Conservation (phyloP, 1,284 basidiomycete species). For the Farysia itapuensis region DNA sequence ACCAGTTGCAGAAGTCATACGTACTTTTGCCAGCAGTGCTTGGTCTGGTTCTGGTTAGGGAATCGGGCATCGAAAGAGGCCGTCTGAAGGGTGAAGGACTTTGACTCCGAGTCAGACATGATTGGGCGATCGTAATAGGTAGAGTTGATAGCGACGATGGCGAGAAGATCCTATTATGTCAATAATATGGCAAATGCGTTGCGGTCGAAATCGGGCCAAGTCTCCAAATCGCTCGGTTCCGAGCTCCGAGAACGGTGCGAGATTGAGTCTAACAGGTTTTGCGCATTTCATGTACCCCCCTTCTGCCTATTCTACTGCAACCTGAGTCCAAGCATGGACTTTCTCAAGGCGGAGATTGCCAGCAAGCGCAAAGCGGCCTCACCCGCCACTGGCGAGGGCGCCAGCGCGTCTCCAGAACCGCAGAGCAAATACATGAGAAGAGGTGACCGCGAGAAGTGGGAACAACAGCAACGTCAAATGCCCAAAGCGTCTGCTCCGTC, state of each 20-base stretch:
- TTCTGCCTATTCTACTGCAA: too few relatives aligned
- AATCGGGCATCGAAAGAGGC: conserved; percentile 58
- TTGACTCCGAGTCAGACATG: conserved; percentile 37
- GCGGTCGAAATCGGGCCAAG: too few relatives aligned
- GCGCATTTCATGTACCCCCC: too few relatives aligned
- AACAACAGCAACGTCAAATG: conserved; percentile 16
- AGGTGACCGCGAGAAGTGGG: conserved; percentile 41
- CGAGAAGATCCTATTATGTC: conserved; percentile 3
- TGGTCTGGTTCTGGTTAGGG: conserved; percentile 60
- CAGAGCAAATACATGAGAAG: conserved; percentile 45
- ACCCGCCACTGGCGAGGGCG: neutral
- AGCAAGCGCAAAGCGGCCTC: conserved; percentile 72
- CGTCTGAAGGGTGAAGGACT: conserved; percentile 56
- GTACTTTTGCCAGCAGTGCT: conserved; percentile 60
- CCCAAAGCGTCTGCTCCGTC: neutral
- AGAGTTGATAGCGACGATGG: conserved; percentile 5
- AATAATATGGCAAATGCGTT: too few relatives aligned
- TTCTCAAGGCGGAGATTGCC: conserved; percentile 78
- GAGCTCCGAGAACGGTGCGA: too few relatives aligned
- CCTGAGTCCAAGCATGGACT: conserved; percentile 70
- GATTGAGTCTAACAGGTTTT: too few relatives aligned
- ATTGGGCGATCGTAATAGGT: too few relatives aligned
- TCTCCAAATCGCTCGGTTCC: too few relatives aligned
- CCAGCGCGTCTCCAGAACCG: neutral
- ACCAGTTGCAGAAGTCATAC: conserved; percentile 11